Conservation (phyloP, 148 eudicot genomes). For the Rhododendron williamsianum region DNA sequence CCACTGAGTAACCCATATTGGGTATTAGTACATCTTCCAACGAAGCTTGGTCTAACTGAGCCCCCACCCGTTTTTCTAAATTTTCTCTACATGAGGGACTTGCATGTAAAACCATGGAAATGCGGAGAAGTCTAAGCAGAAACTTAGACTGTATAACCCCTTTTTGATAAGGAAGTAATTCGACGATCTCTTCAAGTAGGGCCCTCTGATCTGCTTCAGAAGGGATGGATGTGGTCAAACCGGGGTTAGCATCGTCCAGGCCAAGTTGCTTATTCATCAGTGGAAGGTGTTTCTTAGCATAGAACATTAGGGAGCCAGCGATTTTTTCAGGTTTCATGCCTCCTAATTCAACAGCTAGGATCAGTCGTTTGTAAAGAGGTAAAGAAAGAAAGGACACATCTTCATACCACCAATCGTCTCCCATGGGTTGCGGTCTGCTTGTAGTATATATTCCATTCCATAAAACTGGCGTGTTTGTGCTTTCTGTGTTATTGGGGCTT, state of each 20-base stretch:
- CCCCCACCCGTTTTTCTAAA: conserved; percentile 53
- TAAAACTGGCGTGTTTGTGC: conserved; percentile 12
- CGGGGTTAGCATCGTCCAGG: conserved; percentile 12
- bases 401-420: conserved; percentile 73
- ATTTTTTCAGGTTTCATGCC: conserved; percentile 65
- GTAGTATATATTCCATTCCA: conserved; percentile 53
- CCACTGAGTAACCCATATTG: conserved; percentile 40
- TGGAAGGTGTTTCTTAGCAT: conserved; percentile 45
- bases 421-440: conserved; percentile 15
- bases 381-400: conserved; percentile 53
- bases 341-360: conserved; percentile 43
- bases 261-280: conserved; percentile 17
- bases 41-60: conserved; percentile 52
- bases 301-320: conserved; percentile 51
- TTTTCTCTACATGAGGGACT: conserved; percentile 45
- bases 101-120: conserved; percentile 51
- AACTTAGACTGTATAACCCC: conserved; percentile 52
- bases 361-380: conserved; percentile 45
- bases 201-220: conserved; percentile 43
- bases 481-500: conserved; percentile 9
- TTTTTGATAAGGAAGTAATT: conserved; percentile 46
- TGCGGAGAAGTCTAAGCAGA: conserved; percentile 36
- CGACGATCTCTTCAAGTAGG: conserved; percentile 60
- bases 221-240: conserved; percentile 14
- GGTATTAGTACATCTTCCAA: conserved; percentile 57